Conservation (phyloP, 2,329 filamentous ascomycete genomes). For the Curvularia hawaiiensis region DNA sequence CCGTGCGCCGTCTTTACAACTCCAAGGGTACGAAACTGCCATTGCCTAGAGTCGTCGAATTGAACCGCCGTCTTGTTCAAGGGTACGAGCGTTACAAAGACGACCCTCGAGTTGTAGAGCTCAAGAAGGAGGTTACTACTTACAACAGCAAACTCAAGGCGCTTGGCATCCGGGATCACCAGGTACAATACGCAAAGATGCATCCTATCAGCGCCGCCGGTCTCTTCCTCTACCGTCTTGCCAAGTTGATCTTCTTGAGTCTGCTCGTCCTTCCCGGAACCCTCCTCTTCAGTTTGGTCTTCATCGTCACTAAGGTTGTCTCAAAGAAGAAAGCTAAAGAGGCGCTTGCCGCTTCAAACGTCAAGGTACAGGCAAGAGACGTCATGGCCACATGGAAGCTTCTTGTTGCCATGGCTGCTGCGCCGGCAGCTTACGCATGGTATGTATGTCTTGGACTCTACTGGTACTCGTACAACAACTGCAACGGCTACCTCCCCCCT, state of each 20-base stretch:
- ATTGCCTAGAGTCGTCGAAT: slow-evolving; percentile 88
- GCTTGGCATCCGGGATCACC: slow-evolving; percentile 88
- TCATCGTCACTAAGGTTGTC: slow-evolving; percentile 45
- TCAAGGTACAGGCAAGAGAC: slow-evolving; percentile 48
- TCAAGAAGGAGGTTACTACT: slow-evolving; percentile 75
- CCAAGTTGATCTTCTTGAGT: slow-evolving; percentile 76
- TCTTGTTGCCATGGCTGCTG: slow-evolving; percentile 47
- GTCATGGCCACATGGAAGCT: slow-evolving; percentile 51
- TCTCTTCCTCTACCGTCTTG: slow-evolving; percentile 77
- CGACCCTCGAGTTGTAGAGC: slow-evolving; percentile 77
- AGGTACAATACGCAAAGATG: slow-evolving; percentile 89
- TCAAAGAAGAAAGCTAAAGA: slow-evolving; percentile 47
- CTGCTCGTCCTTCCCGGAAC: slow-evolving; percentile 85
- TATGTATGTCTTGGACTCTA: slow-evolving; percentile 41
- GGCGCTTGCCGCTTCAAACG: slow-evolving; percentile 48
- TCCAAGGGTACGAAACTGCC: slow-evolving; percentile 92
- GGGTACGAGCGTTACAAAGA: slow-evolving; percentile 94
- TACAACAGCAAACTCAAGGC: slow-evolving; percentile 90
- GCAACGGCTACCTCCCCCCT: slow-evolving; percentile 79
- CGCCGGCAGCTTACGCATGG: slow-evolving; percentile 41
- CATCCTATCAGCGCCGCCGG: slow-evolving; percentile 76
- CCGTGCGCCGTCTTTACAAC: slow-evolving; percentile 90
- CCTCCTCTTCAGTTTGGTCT: slow-evolving; percentile 71
- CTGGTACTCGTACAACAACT: slow-evolving; percentile 62
- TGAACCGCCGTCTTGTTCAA: slow-evolving; percentile 88